Conservation (phyloP, 108 stramenopile species). For the Nitzschia inconspicua region DNA sequence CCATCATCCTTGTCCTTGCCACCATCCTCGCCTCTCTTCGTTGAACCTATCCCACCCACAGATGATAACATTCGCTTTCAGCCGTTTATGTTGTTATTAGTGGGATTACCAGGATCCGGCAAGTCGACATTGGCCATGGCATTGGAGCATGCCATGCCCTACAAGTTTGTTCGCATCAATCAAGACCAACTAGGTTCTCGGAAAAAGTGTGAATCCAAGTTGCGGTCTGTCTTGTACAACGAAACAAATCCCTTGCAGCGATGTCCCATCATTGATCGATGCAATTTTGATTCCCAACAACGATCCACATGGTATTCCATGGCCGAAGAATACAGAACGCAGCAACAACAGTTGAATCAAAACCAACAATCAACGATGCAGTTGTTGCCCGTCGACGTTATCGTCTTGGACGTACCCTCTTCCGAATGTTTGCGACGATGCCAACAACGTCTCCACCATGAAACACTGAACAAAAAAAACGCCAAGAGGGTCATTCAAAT, state of each 20-base stretch:
- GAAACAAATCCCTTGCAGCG: not conserved
- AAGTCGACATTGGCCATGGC: constrained; percentile 56
- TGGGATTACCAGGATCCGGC: constrained; percentile 67
- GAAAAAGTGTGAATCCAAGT: constrained; percentile 33
- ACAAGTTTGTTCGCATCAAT: constrained; percentile 57
- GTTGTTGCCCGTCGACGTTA: constrained; percentile 2
- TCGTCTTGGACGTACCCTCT: constrained; percentile 17
- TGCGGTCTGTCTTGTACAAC: not conserved
- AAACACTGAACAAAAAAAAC: constrained; percentile 30
- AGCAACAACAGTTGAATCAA: not conserved
- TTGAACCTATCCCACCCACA: no score
- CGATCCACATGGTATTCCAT: constrained; percentile 40
- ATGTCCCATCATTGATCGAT: constrained; percentile 68
- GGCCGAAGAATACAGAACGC: not conserved
- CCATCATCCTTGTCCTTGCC: no score
- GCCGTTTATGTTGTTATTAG: constrained; percentile 50
- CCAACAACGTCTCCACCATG: constrained; percentile 17
- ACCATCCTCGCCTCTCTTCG: no score
- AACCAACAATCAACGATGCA: not conserved
- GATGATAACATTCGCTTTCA: no score
- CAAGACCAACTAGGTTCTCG: constrained; percentile 60
- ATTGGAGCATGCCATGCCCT: constrained; percentile 38
- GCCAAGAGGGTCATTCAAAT: constrained; percentile 1
- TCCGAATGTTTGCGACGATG: constrained; percentile 30
- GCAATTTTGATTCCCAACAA: constrained; percentile 55